phyloP scores from a whole-genome alignment of 73 alveolate species.

The Symbiodinium pilosum region DNA sequence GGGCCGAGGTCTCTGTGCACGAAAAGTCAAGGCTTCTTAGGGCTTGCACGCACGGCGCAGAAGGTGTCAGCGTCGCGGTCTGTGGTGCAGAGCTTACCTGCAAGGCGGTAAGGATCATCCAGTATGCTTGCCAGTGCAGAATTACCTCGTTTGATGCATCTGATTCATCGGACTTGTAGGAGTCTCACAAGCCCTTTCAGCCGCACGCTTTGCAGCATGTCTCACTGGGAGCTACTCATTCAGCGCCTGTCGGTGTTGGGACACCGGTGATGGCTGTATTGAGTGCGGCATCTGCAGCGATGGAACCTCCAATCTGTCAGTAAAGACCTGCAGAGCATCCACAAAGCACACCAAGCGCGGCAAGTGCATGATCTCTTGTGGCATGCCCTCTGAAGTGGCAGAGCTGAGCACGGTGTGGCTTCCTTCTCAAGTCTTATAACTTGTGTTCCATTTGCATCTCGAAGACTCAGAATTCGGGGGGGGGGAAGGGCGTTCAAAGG shows the following conservation, averaged over 20 bases:
- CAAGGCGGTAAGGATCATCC: background rate
- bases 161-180: too few species aligned
- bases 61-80: slow-evolving; percentile 65
- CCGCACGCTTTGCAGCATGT: background rate
- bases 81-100: slow-evolving; percentile 61
- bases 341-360: background rate
- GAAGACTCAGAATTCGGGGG: too few species aligned
- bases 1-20: too few species aligned
- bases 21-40: background rate
- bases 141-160: too few species aligned
- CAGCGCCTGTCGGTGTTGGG: slow-evolving; percentile 32
- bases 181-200: background rate
- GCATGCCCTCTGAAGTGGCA: too few species aligned
- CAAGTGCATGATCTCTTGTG: too few species aligned
- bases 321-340: background rate
- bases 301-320: slow-evolving; percentile 38
- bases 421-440: too few species aligned
- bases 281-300: slow-evolving; percentile 69
- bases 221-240: background rate
- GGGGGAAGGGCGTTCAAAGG: too few species aligned
- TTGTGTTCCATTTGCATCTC: too few species aligned
- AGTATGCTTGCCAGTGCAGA: too few species aligned
- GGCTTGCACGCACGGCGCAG: slow-evolving; percentile 47
- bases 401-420: too few species aligned
- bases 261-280: slow-evolving; percentile 72